These are phyloP conservation scores for Yamadazyma spencermartinsiae DNA, from an alignment of 1,139 yeast genomes.

Conservation along the genomic window DNA sequence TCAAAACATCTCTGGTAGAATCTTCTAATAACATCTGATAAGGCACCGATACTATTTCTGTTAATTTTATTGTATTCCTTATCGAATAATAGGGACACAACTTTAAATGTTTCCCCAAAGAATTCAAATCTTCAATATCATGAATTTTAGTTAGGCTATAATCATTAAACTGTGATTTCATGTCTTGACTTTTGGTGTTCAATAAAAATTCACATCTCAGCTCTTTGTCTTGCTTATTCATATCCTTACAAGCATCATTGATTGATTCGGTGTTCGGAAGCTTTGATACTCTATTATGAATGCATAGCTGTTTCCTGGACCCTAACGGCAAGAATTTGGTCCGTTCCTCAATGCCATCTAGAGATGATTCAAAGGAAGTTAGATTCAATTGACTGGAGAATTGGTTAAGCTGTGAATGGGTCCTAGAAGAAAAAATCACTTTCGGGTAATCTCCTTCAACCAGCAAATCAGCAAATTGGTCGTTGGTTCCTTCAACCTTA, in stretches of 20 bases:
- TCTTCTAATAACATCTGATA: constrained; percentile 76
- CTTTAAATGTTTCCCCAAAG: constrained; percentile 55
- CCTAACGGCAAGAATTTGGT: constrained; percentile 69
- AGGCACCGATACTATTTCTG: constrained; percentile 83
- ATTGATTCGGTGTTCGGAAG: constrained; percentile 53
- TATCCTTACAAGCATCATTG: constrained; percentile 80
- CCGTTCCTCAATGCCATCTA: constrained; percentile 39
- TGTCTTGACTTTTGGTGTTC: constrained; percentile 29
- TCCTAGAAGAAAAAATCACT: constrained; percentile 72
- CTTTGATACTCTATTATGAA: constrained; percentile 60
- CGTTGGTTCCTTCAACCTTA: constrained; percentile 17
- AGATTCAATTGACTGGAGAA: constrained; percentile 71
- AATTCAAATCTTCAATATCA: constrained; percentile 81
- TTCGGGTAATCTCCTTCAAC: constrained; percentile 46
- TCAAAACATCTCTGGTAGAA: constrained; percentile 60
- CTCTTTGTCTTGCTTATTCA: constrained; percentile 46
- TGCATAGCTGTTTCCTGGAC: constrained; percentile 84
- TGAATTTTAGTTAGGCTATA: constrained; percentile 58
- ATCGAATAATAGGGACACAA: constrained; percentile 85
- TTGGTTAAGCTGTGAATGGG: constrained; percentile 87
- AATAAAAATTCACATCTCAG: constrained; percentile 54
- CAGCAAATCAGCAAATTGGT: constrained; percentile 4
- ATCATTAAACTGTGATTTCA: constrained; percentile 56
- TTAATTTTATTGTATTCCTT: constrained; percentile 52
- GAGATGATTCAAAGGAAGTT: constrained; percentile 65